Evolutionary conservation across 257 asterid species (phyloP).

Genomic region (Paulownia fortunei): DNA sequence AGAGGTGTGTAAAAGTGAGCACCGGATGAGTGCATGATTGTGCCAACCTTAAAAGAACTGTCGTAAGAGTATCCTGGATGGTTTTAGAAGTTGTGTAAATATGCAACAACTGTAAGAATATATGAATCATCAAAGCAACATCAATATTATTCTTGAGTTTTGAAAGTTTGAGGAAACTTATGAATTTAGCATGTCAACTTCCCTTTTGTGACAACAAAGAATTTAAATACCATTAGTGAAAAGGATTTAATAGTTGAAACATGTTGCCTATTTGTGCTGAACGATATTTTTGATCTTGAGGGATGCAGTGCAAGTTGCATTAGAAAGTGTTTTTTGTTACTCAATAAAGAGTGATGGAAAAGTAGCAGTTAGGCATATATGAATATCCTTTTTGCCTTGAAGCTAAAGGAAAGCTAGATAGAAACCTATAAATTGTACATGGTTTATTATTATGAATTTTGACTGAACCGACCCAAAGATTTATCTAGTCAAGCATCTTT

Average conservation of each 20-base stretch:
- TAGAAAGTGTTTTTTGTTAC: background rate
- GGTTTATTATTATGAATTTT: background rate
- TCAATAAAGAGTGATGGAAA: background rate
- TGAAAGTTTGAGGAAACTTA: background rate
- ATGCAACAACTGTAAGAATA: background rate
- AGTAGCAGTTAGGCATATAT: background rate
- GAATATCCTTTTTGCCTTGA: background rate
- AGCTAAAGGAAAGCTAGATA: background rate
- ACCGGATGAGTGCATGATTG: background rate
- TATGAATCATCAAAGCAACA: background rate
- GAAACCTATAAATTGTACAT: background rate
- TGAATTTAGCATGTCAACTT: background rate
- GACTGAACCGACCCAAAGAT: slow-evolving; percentile 6
- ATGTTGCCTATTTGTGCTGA: background rate
- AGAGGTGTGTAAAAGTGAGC: background rate
- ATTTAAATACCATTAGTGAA: background rate
- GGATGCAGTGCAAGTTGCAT: background rate
- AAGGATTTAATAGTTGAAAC: slow-evolving; percentile 18
- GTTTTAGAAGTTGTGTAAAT: background rate
- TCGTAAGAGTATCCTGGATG: background rate
- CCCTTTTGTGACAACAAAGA: slow-evolving; percentile 1
- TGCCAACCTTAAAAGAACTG: background rate
- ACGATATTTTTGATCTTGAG: background rate
- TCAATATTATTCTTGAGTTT: background rate
- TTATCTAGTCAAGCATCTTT: background rate